Evolutionary conservation across 176 grass and related monocot genomes (phyloP), one percentile per base, ranked within the genome.

Genomic region (Dactylis glomerata): DNA sequence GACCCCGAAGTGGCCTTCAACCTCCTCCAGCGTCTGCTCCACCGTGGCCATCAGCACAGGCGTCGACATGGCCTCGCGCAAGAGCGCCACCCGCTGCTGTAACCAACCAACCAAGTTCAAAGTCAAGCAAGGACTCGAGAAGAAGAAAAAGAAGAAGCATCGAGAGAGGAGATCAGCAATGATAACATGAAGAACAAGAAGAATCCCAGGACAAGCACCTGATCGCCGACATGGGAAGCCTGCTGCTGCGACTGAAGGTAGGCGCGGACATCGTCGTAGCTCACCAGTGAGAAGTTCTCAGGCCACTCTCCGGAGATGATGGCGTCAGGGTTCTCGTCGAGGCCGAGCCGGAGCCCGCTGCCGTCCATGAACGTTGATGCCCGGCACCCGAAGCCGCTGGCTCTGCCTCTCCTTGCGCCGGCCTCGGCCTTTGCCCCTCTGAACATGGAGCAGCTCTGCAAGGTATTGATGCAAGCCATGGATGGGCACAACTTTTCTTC

Each of bases 281-380:
- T 92, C 19, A 99, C 74, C 31, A 99, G 79, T 19, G 89, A 99
- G 88, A 82, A 83, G 87, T 90, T 95, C 83, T 96, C 96, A 0
- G 89, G 88, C 96, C 96, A 99, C 84, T 91, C 96, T 0, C 91
- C 84, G 0, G 96, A 96, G 87, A 99, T 92, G 81, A 99, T 96
- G 9, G 81, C 96, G 22, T 96, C 89, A 32, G 93, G 96, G 73
- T 99, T 94, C 77, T 99, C 93, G 65, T 99, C 79, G 5, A 99
- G 81, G 83, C 83, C 91, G 5, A 95, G 86, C 56, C 96, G 83
- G 81, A 87, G 37, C 17, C 72, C 45, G 79, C 59, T 87, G 1
- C 83, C 81, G 11, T 76, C 51, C 20, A 92, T 51, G 46, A 94
- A 94, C 20, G 81, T 90, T 2, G 89, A 93, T 6, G 88, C 85